Percentiles rank a stretch among this genome's conserved stretches.
Conservation (phyloP, 164 flowering plant genomes). For the Magnolia changhungtana region DNA sequence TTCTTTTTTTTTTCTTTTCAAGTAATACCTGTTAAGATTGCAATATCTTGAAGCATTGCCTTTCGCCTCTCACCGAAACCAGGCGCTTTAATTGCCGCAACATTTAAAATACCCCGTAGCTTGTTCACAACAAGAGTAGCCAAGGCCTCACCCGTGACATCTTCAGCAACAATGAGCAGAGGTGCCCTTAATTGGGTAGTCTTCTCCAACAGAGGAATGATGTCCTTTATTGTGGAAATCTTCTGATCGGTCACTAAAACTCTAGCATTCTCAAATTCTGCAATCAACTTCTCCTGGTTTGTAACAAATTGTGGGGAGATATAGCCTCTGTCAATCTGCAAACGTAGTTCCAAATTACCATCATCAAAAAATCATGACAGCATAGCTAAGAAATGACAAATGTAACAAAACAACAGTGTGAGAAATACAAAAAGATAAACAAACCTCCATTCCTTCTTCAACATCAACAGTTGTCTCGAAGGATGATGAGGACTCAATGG, state of each 20-base stretch:
- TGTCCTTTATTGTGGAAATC: constrained; percentile 80
- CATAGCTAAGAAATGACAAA: neutral
- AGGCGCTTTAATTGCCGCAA: constrained; percentile 60
- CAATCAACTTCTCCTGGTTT: constrained; percentile 77
- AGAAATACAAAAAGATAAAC: constrained; percentile 5
- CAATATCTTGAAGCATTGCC: constrained; percentile 93
- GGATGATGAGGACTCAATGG: constrained; percentile 97
- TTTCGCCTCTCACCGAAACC: constrained; percentile 95
- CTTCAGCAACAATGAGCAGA: constrained; percentile 87
- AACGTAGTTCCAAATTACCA: neutral
- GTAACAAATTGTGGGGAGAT: constrained; percentile 98
- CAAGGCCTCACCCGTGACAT: constrained; percentile 73
- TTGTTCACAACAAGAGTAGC: constrained; percentile 45
- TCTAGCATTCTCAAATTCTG: constrained; percentile 91
- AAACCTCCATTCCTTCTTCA: constrained; percentile 98
- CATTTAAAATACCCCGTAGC: constrained; percentile 34
- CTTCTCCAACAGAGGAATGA: constrained; percentile 43
- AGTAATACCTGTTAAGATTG: constrained; percentile 42
- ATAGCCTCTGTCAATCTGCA: constrained; percentile 95
- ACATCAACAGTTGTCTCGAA: constrained; percentile 97
- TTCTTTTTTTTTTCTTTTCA: too few relatives aligned
- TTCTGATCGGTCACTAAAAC: constrained; percentile 92
- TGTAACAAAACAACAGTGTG: neutral
- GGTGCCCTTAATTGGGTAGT: constrained; percentile 43
- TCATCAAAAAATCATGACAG: neutral